These are phyloP conservation scores for Chlamydomonas sp. DNA, from an alignment of 139 green algal genomes.

Conservation along the genomic window DNA sequence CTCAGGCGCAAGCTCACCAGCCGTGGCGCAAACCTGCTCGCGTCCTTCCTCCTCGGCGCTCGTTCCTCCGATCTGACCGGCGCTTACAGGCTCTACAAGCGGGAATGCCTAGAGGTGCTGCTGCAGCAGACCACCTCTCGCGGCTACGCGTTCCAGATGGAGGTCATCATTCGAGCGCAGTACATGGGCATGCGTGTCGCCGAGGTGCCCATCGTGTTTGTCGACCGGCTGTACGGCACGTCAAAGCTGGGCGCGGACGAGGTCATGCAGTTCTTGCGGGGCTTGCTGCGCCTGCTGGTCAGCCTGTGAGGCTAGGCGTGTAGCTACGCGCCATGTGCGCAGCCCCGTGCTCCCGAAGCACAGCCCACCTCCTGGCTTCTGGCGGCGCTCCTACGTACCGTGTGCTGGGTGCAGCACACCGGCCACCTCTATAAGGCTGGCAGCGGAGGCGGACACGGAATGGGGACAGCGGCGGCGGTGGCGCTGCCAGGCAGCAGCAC, in stretches of 20 bases:
- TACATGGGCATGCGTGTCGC: slow-evolving; percentile 64
- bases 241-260: slow-evolving; percentile 94
- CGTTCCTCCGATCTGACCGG: slow-evolving; percentile 88
- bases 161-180: slow-evolving; percentile 91
- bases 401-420: no score
- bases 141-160: slow-evolving; percentile 97
- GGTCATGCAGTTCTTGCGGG: slow-evolving; percentile 87
- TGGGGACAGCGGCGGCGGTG: no score
- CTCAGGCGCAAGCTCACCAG: slow-evolving; percentile 90
- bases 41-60: slow-evolving; percentile 77
- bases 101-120: slow-evolving; percentile 57
- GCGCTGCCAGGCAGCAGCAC: no score
- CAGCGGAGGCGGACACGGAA: no score
- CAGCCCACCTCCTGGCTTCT: no score
- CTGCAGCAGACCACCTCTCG: slow-evolving; percentile 50
- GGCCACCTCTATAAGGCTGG: no score
- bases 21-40: slow-evolving; percentile 93
- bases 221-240: slow-evolving; percentile 94
- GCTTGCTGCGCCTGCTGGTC: slow-evolving; percentile 88
- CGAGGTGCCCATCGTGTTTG: slow-evolving; percentile 98
- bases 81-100: slow-evolving; percentile 90
- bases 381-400: no score
- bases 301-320: slow-evolving; percentile 68
- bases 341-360: no score
- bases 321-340: no score